Percentiles rank a stretch among this genome's conserved stretches.
phyloP scores from a whole-genome alignment of 148 eudicot species.

The Polygonum maritimum region DNA sequence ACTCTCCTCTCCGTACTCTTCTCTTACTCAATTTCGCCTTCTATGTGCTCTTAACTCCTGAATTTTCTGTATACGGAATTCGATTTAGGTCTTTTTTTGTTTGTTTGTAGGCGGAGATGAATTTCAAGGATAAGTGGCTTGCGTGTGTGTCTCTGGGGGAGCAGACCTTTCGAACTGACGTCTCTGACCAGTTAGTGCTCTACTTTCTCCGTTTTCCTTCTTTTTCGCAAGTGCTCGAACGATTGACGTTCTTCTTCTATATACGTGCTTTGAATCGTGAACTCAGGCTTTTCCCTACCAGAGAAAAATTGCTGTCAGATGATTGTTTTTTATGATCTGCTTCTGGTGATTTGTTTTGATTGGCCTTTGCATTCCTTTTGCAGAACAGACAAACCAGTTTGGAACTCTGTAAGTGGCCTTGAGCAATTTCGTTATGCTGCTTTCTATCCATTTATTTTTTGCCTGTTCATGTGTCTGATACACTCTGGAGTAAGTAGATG shows the following conservation, averaged over 20 bases:
- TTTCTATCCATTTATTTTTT: neutral
- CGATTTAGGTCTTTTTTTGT: neutral
- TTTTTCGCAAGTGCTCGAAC: neutral
- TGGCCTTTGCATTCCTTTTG: neutral
- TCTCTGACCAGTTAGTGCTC: slow-evolving; percentile 62
- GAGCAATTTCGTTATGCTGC: neutral
- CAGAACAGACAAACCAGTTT: slow-evolving; percentile 12
- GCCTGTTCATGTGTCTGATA: neutral
- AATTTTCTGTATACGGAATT: neutral
- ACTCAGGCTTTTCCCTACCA: neutral
- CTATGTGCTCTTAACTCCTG: neutral
- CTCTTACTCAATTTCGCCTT: neutral
- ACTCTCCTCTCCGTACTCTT: slow-evolving; percentile 40
- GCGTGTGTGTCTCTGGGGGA: slow-evolving; percentile 87
- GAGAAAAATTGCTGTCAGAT: neutral
- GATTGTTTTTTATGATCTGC: neutral
- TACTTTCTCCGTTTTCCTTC: neutral
- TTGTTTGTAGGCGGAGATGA: slow-evolving; percentile 63
- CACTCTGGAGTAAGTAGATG: neutral
- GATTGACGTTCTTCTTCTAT: neutral
- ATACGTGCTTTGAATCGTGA: neutral
- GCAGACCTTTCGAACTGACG: slow-evolving; percentile 73
- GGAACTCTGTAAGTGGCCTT: slow-evolving; percentile 10
- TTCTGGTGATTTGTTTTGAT: neutral
- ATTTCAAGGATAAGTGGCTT: slow-evolving; percentile 84